These are phyloP conservation scores for Ophiostoma quercus DNA, from an alignment of 2,329 filamentous ascomycete genomes.

Conservation along the genomic window DNA sequence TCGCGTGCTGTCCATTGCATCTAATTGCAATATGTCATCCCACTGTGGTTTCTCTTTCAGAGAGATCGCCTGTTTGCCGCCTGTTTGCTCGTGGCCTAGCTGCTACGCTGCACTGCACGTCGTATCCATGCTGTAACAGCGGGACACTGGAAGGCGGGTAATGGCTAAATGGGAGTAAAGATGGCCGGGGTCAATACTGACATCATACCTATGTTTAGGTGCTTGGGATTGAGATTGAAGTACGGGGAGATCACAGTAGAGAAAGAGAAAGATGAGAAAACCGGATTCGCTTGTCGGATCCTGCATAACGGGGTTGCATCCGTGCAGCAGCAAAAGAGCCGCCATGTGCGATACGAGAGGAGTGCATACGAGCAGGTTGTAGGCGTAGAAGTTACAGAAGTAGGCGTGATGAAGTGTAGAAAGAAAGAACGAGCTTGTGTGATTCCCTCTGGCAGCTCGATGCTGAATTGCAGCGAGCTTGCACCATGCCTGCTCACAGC, in stretches of 20 bases:
- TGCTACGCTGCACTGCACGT: background rate
- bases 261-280: background rate
- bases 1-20: background rate
- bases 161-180: no score
- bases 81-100: no score
- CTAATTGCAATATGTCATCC: background rate
- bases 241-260: background rate
- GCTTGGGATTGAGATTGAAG: background rate
- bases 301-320: background rate
- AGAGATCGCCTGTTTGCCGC: no score
- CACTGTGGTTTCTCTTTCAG: background rate
- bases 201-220: slow-evolving; percentile 1
- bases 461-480: no score
- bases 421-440: no score
- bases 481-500: no score
- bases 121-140: background rate
- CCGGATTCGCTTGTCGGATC: background rate
- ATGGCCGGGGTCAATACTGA: background rate
- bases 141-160: background rate
- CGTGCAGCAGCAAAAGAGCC: background rate
- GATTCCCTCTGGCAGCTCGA: no score
- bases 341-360: background rate
- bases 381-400: background rate
- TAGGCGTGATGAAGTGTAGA: background rate
- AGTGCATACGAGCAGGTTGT: background rate